Conservation (phyloP, 2,329 filamentous ascomycete genomes). For the Fusarium decemcellulare region DNA sequence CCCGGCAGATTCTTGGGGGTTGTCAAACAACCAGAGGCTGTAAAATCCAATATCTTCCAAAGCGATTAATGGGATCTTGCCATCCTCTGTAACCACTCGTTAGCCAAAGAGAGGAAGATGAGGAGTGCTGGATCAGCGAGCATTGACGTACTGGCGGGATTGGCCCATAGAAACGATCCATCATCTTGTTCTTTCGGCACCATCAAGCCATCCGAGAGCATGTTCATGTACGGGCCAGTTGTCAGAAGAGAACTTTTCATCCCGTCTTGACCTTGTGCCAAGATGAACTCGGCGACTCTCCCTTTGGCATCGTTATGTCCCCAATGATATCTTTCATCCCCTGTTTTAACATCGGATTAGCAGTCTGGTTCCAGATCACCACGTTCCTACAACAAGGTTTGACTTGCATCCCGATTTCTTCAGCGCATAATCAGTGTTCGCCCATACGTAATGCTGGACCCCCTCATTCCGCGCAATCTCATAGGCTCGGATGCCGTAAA, state of each 20-base stretch:
- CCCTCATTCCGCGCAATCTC: constrained; percentile 24
- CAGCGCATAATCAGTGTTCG: constrained; percentile 13
- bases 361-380: too few species aligned
- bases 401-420: constrained; percentile 19
- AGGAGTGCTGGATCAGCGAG: neutral
- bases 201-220: neutral
- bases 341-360: neutral
- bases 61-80: neutral
- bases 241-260: neutral
- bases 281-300: constrained; percentile 11
- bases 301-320: constrained; percentile 20
- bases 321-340: constrained; percentile 19
- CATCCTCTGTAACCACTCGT: neutral
- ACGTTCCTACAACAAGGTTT: too few species aligned
- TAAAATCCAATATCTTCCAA: neutral
- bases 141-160: neutral
- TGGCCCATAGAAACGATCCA: neutral
- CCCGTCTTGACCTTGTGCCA: neutral
- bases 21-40: neutral
- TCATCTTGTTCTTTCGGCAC: too few species aligned
- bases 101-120: neutral
- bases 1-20: neutral
- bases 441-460: constrained; percentile 26
- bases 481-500: constrained; percentile 34
- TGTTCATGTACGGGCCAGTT: neutral